Base-by-base conservation (phyloP, 495 filamentous ascomycete genomes). In the Penicillium canescens region DNA sequence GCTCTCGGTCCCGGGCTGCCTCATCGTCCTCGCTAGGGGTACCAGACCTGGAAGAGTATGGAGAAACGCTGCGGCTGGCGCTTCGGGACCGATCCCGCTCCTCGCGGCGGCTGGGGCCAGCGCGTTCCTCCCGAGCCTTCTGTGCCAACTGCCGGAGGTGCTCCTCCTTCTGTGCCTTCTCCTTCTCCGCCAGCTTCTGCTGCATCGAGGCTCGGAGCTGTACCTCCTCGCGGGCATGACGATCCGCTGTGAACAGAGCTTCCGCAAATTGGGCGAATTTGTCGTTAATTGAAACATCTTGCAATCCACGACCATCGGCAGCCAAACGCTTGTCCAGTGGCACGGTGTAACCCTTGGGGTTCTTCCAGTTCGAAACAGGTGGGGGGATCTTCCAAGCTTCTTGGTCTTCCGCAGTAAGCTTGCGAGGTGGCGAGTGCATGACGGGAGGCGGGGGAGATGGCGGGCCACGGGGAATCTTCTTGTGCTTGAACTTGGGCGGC, bases 351-450 rank as follows among this genome's bases (percentile, higher is more conserved):
- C 94, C 94, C 74, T 96, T 97, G 0, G 93, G 90, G 63, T 99
- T 99, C 82, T 99, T 99, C 94, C 94, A 99, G 68, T 97, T 96
- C 13, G 90, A 95, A 3, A 99, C 88, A 0, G 95, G 88, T 0
- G 94, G 93, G 1, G 94, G 92, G 33, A 98, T 96, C 55, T 86
- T 90, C 94, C 94, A 98, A 12, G 87, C 89, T 70, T 97, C 94
- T 72, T 98, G 95, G 60, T 99, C 94, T 67, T 93, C 93, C 10
- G 94, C 94, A 0, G 95, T 98, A 21, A 98, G 81, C 69, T 98
- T 98, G 54, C 94, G 78, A 2, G 94, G 92, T 16, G 94, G 94
- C 4, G 91, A 96, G 61, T 96, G 95, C 85, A 99, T 90, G 38
- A 99, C 82, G 4, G 94, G 95, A 42, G 94, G 89, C 0, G 94